These are phyloP conservation scores for Backusella australiensis DNA, from an alignment of 192 early-diverging fungal species.

Conservation along the genomic window DNA sequence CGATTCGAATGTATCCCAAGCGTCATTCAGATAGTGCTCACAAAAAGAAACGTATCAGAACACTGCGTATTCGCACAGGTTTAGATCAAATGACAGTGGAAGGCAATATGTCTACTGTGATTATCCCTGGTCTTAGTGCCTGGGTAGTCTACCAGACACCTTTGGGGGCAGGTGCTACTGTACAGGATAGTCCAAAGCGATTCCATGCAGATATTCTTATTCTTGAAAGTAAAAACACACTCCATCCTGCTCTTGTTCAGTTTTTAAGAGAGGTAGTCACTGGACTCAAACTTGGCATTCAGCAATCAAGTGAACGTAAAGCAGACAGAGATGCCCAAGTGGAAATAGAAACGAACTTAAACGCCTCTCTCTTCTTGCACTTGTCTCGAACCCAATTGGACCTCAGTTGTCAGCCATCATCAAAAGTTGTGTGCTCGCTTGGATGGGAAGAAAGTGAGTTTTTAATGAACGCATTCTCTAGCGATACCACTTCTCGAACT, in stretches of 20 bases:
- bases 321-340: conserved; percentile 12
- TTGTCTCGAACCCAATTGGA: conserved; percentile 66
- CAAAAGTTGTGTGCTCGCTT: conserved; percentile 67
- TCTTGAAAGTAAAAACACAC: conserved; percentile 65
- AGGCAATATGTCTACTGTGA: conserved; percentile 46
- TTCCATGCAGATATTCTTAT: conserved; percentile 64
- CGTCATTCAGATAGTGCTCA: conserved; percentile 30
- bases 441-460: conserved; percentile 72
- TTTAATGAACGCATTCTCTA: conserved; percentile 49
- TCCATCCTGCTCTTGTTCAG: conserved; percentile 67
- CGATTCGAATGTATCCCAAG: conserved; percentile 52
- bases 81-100: conserved; percentile 13
- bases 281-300: conserved; percentile 59
- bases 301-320: conserved; percentile 39
- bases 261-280: conserved; percentile 68
- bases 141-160: conserved; percentile 46
- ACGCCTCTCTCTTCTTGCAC: conserved; percentile 52
- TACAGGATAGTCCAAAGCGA: conserved; percentile 32
- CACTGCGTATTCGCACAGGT: neutral
- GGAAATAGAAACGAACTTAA: conserved; percentile 28
- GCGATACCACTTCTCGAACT: conserved; percentile 33
- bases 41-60: conserved; percentile 27
- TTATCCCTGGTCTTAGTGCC: conserved; percentile 51
- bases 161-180: conserved; percentile 36
- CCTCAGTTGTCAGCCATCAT: conserved; percentile 70